Conservation (phyloP, 1,284 basidiomycete genomes). For the Apiotrichum domesticum region DNA sequence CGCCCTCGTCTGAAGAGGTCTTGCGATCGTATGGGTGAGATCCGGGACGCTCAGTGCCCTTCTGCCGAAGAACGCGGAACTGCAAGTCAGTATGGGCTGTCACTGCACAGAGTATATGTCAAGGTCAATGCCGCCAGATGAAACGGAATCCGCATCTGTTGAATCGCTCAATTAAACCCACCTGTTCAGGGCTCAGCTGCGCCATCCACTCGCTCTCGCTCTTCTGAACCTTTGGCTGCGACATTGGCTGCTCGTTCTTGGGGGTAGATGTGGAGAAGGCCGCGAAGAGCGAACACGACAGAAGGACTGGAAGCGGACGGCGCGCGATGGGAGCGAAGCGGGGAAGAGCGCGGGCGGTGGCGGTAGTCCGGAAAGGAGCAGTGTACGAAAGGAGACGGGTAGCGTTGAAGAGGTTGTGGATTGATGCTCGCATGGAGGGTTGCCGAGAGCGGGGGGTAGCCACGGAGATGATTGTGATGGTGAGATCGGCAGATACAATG, state of each 20-base stretch:
- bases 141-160: no score
- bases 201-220: constrained; percentile 81
- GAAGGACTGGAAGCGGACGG: constrained; percentile 1
- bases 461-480: background rate
- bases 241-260: background rate
- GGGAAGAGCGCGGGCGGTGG: background rate
- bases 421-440: background rate
- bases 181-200: constrained; percentile 74
- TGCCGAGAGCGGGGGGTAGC: no score
- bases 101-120: background rate
- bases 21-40: constrained; percentile 72
- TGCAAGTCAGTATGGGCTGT: constrained; percentile 36
- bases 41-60: constrained; percentile 75
- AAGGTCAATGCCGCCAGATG: no score
- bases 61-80: constrained; percentile 79
- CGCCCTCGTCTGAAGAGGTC: constrained; percentile 52
- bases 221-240: constrained; percentile 51
- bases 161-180: constrained; percentile 38
- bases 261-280: constrained; percentile 21
- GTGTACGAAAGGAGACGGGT: background rate
- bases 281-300: constrained; percentile 8
- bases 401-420: background rate
- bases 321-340: background rate
- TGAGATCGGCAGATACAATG: background rate
- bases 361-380: background rate